Base-by-base conservation (phyloP, 768 basidiomycete species). In the Hericium alpestre region DNA sequence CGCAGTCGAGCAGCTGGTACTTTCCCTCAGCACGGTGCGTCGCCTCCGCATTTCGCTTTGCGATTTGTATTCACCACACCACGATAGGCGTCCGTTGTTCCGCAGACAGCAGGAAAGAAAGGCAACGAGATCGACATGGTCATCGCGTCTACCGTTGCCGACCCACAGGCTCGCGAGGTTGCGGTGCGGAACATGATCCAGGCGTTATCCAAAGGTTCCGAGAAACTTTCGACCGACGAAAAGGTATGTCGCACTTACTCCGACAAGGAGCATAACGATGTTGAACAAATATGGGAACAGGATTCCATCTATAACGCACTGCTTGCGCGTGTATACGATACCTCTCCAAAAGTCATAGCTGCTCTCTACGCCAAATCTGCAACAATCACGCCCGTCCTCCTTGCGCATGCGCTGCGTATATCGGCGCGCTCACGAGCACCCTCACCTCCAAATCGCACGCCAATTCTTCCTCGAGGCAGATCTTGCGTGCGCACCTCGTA, bases 321-420 rank as follows among this genome's bases (percentile, higher is more conserved):
- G 4, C 66, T 86, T 32, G 78, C 83, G 13, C 82, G 90, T 1
- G 70, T 90, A 3, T 77, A 83, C 52, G 93, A 95, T 62, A 74
- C 77, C 7, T 76, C 82, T 27, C 58, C 71, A 1, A 64, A 70
- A 2, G 86, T 96, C 25, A 68, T 93, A 12, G 75, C 84, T 48
- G 79, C 77, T 0, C 73, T 96, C 9, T 94, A 93, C 69, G 73
- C 72, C 1, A 69, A 75, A 1, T 74, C 82, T 0, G 65, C 71
- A 5, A 47, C 69, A 2, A 68, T 87, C 47, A 69, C 80, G 3
- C 74, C 80, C 1, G 52, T 79, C 51, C 69, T 83, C 37, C 65
- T 70, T 7, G 69, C 69, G 22, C 70, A 80, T 55, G 57, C 75
- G 1, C 55, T 11, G 66, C 72, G 0, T 87, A 83, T 63, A 55